These are phyloP conservation scores for Scenedesmus sp. DNA, from an alignment of 163 green algal genomes.

Conservation along the genomic window DNA sequence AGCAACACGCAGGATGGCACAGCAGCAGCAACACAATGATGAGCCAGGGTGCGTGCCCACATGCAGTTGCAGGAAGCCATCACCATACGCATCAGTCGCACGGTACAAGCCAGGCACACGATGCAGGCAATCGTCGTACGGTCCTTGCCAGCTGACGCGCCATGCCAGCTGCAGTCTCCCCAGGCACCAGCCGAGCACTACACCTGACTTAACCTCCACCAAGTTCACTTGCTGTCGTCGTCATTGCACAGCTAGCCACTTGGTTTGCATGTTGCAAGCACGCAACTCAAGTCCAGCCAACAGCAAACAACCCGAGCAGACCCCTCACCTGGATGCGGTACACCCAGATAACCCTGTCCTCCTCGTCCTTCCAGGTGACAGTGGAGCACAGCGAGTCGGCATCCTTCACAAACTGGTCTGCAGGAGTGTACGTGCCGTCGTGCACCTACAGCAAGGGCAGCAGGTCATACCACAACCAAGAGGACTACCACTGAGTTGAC, in stretches of 20 bases:
- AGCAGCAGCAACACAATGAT: background rate
- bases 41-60: no score
- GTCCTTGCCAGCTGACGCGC: no score
- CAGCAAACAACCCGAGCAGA: background rate
- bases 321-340: constrained; percentile 72
- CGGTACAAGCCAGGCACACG: no score
- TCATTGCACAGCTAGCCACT: no score
- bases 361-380: constrained; percentile 83
- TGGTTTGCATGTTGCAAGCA: background rate
- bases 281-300: background rate
- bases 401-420: constrained; percentile 80
- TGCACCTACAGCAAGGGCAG: constrained; percentile 67
- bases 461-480: background rate
- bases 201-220: no score
- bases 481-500: background rate
- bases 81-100: no score
- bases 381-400: constrained; percentile 79
- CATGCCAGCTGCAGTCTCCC: background rate
- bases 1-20: background rate
- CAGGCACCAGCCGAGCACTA: no score
- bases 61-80: no score
- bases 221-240: no score
- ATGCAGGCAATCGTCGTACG: no score
- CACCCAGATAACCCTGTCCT: constrained; percentile 83
- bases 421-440: constrained; percentile 79